phyloP scores from a whole-genome alignment of 225 moss, liverwort and hornwort species.

The Straminergon stramineum region DNA sequence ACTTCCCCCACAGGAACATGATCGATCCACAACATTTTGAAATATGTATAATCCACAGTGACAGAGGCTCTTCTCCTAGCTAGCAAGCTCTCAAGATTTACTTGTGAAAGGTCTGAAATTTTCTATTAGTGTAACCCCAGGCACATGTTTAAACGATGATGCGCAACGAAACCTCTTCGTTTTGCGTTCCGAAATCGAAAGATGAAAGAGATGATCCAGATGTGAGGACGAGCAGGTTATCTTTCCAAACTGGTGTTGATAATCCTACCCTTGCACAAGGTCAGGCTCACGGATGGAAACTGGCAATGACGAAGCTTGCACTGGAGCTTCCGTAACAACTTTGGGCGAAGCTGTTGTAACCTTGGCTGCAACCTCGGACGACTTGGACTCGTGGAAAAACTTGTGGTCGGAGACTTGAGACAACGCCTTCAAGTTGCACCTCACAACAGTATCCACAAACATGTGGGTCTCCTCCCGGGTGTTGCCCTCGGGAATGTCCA shows the following conservation, averaged over 20 bases:
- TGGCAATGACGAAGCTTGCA: background rate
- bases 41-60: background rate
- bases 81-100: background rate
- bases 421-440: slow-evolving; percentile 46
- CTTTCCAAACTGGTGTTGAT: background rate
- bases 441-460: slow-evolving; percentile 35
- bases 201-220: background rate
- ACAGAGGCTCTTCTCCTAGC: background rate
- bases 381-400: background rate
- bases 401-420: slow-evolving; percentile 23
- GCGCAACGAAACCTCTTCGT: background rate
- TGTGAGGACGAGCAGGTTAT: background rate
- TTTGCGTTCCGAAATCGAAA: background rate
- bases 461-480: slow-evolving; percentile 41
- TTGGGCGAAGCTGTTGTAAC: background rate
- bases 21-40: background rate
- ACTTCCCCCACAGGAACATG: background rate
- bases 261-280: background rate
- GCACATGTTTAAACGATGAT: background rate
- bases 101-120: background rate
- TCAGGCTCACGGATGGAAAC: background rate
- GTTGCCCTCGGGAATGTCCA: slow-evolving; percentile 51
- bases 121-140: background rate
- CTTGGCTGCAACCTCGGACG: background rate
- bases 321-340: background rate